Evolutionary conservation across 2,329 filamentous ascomycete species (phyloP), one percentile per base, ranked within the genome.

Genomic region (Hymenoscyphus infarciens): DNA sequence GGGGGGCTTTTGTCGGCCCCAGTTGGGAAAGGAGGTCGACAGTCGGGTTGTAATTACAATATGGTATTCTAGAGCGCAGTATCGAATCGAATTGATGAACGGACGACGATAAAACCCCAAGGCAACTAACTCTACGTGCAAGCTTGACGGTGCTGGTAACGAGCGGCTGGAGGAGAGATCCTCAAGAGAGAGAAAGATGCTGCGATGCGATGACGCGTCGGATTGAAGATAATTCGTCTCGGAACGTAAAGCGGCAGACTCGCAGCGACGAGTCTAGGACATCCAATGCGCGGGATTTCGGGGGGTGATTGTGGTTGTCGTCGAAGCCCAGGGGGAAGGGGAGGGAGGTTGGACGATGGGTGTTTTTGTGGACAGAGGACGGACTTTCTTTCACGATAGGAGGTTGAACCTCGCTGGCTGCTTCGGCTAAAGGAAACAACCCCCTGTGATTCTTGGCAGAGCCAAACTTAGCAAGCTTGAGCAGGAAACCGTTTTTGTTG

Each of bases 81-180:
- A 63, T 63, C 57, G 67, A 70, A 71, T 67, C 45, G 69, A 70
- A 72, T 29, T 22, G 42, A 49, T 22, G 45, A 59, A 49, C 31
- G 52, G 22, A 52, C 25, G 55, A 19, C 31, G 60, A 59, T 27
- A 42, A 31, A 25, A 61, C 42, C 62, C 62, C 53, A 42, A 58
- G 25, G n/a, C 56, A 60, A 56, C 56, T 57, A 60, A 56, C 56
- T 57, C 57, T 72, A 72, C 71, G 64, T 65, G 55, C 59, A 64
- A 60, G 56, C 59, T 52, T 55, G 62, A 53, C 38, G 61, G 66
- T 61, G 67, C 61, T 66, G 60, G 62, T 67, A 73, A 73, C 71
- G 71, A 73, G 69, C 64, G 72, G 66, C 70, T 70, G 68, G 72
- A 72, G 64, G 64, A 71, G 66, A 67, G 67, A 64, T 69, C 71